These are phyloP conservation scores for Mesotaenium endlicherianum DNA, from an alignment of 139 green algal species.

Conservation along the genomic window DNA sequence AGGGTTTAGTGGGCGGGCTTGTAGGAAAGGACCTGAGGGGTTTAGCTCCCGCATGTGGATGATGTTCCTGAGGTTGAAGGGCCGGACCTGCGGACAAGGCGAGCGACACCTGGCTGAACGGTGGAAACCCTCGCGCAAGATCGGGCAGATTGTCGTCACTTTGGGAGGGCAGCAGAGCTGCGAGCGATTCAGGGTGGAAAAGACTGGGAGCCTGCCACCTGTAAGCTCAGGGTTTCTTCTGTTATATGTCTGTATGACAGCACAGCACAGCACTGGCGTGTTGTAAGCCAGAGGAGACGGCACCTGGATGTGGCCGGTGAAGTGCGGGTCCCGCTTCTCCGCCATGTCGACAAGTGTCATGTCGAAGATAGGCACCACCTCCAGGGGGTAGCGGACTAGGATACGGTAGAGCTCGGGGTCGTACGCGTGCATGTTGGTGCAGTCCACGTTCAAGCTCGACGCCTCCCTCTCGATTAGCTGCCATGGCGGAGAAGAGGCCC, in stretches of 20 bases:
- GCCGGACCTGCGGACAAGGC: slow-evolving; percentile 75
- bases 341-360: slow-evolving; percentile 17
- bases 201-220: neutral
- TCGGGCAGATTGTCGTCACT: neutral
- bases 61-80: slow-evolving; percentile 83
- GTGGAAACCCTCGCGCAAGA: too few species aligned
- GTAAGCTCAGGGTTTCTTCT: too few species aligned
- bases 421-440: slow-evolving; percentile 67
- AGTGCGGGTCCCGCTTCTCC: neutral
- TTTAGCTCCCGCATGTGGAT: slow-evolving; percentile 91
- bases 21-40: slow-evolving; percentile 57
- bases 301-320: slow-evolving; percentile 25
- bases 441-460: slow-evolving; percentile 81
- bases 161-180: neutral
- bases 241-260: too few species aligned
- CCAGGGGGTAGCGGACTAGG: slow-evolving; percentile 77
- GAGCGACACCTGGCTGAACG: too few species aligned
- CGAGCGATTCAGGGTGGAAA: neutral
- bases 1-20: neutral
- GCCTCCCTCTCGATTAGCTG: slow-evolving; percentile 2
- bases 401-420: slow-evolving; percentile 75
- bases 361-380: slow-evolving; percentile 62
- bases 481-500: neutral
- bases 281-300: neutral
- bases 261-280: too few species aligned